Percentiles rank a stretch among this genome's conserved stretches.
Conservation (phyloP, 139 green algal species). For the Chlorella sp. region DNA sequence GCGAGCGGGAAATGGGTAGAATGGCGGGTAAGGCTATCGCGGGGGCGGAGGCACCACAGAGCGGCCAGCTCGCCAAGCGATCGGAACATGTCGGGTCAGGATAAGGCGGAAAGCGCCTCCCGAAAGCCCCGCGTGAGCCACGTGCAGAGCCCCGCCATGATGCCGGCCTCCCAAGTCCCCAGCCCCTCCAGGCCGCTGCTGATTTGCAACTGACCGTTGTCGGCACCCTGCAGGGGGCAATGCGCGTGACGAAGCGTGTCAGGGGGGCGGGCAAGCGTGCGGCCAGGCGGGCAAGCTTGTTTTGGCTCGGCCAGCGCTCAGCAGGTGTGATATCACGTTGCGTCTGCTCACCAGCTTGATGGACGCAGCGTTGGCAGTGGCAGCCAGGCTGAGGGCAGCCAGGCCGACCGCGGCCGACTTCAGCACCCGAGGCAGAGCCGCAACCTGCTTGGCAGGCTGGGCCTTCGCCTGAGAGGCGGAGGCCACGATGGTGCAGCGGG, state of each 20-base stretch:
- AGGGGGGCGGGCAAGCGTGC: not conserved
- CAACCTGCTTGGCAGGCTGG: not conserved
- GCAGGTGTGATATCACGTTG: no score
- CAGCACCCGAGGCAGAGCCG: constrained; percentile 14
- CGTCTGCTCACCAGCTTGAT: constrained; percentile 66
- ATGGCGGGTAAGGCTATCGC: not conserved
- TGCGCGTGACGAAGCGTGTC: not conserved
- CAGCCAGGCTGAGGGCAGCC: constrained; percentile 75
- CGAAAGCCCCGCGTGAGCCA: no score
- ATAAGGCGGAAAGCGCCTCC: not conserved
- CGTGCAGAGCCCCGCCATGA: not conserved
- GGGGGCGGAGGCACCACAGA: not conserved
- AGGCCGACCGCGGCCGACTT: constrained; percentile 66
- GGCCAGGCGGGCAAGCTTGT: not conserved
- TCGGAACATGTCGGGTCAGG: not conserved
- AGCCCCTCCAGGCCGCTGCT: no score
- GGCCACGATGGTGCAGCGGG: not conserved
- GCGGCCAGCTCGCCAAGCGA: not conserved
- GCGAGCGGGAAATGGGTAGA: not conserved
- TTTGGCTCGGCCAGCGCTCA: not conserved
- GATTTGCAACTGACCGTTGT: constrained; percentile 34
- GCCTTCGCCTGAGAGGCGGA: constrained; percentile 12
- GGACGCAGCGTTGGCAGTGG: constrained; percentile 68
- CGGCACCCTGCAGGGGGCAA: constrained; percentile 26
- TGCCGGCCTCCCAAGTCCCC: not conserved